Conservation (phyloP, 2,329 filamentous ascomycete species). For the Raffaelea deltoideospora region DNA sequence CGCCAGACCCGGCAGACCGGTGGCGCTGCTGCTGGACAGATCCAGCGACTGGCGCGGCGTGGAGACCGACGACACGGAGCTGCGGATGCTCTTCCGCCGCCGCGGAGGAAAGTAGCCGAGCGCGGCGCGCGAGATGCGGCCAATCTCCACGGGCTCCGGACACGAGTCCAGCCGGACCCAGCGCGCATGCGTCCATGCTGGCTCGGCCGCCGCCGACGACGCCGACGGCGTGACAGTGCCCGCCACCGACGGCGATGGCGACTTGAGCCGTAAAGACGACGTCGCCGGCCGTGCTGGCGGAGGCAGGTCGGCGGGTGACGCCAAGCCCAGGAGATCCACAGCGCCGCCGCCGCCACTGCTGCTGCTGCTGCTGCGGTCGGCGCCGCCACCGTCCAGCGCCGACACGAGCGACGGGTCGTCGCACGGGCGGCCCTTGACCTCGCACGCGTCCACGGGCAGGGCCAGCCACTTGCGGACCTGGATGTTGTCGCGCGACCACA, state of each 20-base stretch:
- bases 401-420: slow-evolving; percentile 29
- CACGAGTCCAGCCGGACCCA: slow-evolving; percentile 71
- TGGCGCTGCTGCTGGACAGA: slow-evolving; percentile 28
- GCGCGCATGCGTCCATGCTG: slow-evolving; percentile 70
- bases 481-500: slow-evolving; percentile 89
- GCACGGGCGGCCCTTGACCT: slow-evolving; percentile 59
- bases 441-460: slow-evolving; percentile 80
- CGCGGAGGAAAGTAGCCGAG: slow-evolving; percentile 87
- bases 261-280: too few relatives aligned
- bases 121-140: slow-evolving; percentile 61
- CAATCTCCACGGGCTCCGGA: slow-evolving; percentile 64
- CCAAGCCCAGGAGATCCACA: too few relatives aligned
- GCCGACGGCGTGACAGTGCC: not conserved
- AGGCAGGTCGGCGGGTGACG: too few relatives aligned
- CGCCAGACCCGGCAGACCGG: too few relatives aligned
- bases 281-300: not conserved
- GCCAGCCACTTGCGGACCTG: slow-evolving; percentile 70
- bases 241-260: too few relatives aligned
- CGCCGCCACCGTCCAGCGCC: slow-evolving; percentile 12
- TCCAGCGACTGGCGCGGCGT: slow-evolving; percentile 55
- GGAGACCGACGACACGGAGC: slow-evolving; percentile 48
- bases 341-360: too few relatives aligned
- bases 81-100: slow-evolving; percentile 60
- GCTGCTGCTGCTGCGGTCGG: slow-evolving; percentile 9
- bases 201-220: slow-evolving; percentile 27